These are phyloP conservation scores for Fonsecaea erecta DNA, from an alignment of 2,329 filamentous ascomycete genomes.

Conservation along the genomic window DNA sequence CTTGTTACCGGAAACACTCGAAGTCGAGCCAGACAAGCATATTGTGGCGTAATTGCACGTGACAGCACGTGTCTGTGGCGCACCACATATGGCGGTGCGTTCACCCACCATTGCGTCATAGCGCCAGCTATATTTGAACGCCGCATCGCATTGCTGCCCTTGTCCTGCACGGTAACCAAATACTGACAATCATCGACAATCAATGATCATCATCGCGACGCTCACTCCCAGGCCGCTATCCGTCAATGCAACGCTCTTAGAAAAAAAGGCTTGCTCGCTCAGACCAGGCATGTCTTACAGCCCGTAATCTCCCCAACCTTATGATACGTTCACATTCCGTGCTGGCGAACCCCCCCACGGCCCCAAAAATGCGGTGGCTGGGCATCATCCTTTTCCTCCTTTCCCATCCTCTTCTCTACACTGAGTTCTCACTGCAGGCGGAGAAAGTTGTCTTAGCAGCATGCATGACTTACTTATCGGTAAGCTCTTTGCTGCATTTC, in stretches of 20 bases:
- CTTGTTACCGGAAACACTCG: background rate
- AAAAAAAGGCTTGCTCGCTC: background rate
- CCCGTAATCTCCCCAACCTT: background rate
- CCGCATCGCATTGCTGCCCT: no score
- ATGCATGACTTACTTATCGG: background rate
- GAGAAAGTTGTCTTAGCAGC: background rate
- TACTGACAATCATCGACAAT: background rate
- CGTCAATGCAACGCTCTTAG: conserved; percentile 8
- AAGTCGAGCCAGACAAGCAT: background rate
- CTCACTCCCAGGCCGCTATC: conserved; percentile 12
- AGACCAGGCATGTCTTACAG: conserved; percentile 20
- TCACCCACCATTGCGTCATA: background rate
- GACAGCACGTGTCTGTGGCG: background rate
- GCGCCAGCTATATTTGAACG: background rate
- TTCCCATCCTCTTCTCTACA: conserved; percentile 5
- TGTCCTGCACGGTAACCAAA: no score
- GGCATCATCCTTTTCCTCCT: background rate
- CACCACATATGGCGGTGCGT: background rate
- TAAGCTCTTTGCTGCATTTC: conserved; percentile 12
- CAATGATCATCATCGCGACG: background rate
- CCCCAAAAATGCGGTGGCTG: background rate
- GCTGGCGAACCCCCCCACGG: background rate
- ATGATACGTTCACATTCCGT: background rate
- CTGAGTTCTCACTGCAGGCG: conserved; percentile 5
- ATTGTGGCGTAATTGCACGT: background rate